These are phyloP conservation scores for Persicaria maculosa DNA, from an alignment of 148 eudicot species.

Conservation along the genomic window DNA sequence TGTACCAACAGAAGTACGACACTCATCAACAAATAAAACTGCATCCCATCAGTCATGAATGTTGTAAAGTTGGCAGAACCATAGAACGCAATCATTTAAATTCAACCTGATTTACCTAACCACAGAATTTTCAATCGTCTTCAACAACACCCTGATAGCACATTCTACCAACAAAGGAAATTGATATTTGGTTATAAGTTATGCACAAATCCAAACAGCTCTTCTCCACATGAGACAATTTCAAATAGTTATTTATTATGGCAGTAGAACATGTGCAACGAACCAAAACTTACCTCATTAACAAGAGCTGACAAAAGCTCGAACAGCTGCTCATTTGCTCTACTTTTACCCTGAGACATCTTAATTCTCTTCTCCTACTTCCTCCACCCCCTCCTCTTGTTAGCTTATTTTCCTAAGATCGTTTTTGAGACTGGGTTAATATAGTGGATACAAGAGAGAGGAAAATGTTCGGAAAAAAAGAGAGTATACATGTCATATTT, in stretches of 20 bases:
- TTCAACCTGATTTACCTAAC: neutral
- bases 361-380: conserved; percentile 14
- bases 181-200: neutral
- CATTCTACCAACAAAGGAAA: neutral
- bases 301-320: conserved; percentile 64
- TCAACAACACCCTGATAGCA: neutral
- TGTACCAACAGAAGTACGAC: neutral
- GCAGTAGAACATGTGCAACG: neutral
- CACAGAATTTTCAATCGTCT: neutral
- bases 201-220: neutral
- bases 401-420: too few species aligned
- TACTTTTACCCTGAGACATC: conserved; percentile 31
- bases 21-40: neutral
- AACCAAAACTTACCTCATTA: conserved; percentile 34
- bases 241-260: neutral
- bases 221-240: neutral
- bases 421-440: too few species aligned
- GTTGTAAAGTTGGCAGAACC: neutral
- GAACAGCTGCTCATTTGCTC: conserved; percentile 57
- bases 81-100: neutral
- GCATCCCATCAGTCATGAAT: neutral
- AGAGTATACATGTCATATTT: too few species aligned
- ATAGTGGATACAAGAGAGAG: too few species aligned
- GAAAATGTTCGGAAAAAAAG: too few species aligned
- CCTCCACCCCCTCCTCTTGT: neutral